A percentile compares a stretch with the other conserved stretches of the same genome.
Evolutionary conservation across 2,329 filamentous ascomycete genomes (phyloP).

Genomic region (Septoria linicola): DNA sequence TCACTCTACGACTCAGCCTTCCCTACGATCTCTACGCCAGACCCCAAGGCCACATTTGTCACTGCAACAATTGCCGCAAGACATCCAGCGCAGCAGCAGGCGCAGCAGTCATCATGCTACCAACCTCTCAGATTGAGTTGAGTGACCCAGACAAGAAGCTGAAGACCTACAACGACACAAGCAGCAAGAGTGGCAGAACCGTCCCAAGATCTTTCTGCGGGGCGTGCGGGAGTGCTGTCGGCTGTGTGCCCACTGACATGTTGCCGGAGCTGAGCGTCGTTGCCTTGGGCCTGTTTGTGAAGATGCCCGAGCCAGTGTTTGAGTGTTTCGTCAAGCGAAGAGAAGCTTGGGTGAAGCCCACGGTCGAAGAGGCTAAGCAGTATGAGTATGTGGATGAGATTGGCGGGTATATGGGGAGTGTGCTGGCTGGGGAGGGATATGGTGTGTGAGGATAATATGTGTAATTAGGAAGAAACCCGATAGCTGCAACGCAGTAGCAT

Average conservation of each 20-base stretch:
- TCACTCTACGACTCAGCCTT: constrained; percentile 28
- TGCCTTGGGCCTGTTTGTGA: constrained; percentile 21
- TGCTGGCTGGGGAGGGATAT: constrained; percentile 2
- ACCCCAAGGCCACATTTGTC: constrained; percentile 46
- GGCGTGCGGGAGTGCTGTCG: constrained; percentile 21
- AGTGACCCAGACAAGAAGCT: constrained; percentile 18
- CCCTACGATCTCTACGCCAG: constrained; percentile 44
- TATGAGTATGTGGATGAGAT: constrained; percentile 3
- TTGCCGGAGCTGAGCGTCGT: constrained; percentile 16
- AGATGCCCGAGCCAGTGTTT: constrained; percentile 21
- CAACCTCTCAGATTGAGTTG: constrained; percentile 14
- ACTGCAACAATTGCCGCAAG: constrained; percentile 50
- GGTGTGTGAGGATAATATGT: background rate
- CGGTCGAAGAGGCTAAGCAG: background rate
- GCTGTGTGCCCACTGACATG: constrained; percentile 2
- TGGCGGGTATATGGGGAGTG: constrained; percentile 3
- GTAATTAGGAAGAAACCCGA: too few species aligned
- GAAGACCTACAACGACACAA: constrained; percentile 21
- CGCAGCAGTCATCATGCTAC: constrained; percentile 12
- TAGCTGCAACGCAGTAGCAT: too few species aligned
- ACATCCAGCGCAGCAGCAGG: constrained; percentile 37
- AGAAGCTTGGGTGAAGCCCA: constrained; percentile 1
- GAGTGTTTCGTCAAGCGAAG: constrained; percentile 13
- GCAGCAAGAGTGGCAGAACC: constrained; percentile 19
- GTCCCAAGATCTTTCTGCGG: constrained; percentile 24